A percentile compares a stretch with the other conserved stretches of the same genome.
Conservation (phyloP, 352 stramenopile species). For the Phytopythium ostracodes region DNA sequence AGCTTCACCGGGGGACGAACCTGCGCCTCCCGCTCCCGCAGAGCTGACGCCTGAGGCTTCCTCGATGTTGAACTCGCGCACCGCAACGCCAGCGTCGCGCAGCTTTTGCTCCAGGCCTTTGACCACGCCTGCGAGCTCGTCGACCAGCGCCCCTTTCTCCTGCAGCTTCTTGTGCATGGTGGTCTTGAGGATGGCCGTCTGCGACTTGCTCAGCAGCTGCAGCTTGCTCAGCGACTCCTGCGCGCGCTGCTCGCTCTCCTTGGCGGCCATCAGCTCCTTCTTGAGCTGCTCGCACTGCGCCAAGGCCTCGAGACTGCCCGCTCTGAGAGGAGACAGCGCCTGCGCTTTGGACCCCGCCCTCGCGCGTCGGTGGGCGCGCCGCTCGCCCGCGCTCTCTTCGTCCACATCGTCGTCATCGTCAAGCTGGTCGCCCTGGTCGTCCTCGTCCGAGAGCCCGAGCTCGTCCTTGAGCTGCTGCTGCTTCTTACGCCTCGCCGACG, state of each 20-base stretch:
- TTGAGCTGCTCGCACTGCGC: conserved; percentile 55
- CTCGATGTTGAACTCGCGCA: conserved; percentile 42
- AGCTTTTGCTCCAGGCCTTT: conserved; percentile 65
- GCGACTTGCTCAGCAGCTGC: conserved; percentile 80
- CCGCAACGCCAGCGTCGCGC: conserved; percentile 32
- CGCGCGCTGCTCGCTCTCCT: conserved; percentile 63
- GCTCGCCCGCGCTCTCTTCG: background rate
- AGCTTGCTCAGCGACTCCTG: conserved; percentile 81
- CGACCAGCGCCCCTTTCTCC: conserved; percentile 53
- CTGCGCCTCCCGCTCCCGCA: background rate
- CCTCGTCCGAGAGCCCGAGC: conserved; percentile 72
- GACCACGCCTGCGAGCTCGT: conserved; percentile 62
- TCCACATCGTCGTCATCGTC: conserved; percentile 13
- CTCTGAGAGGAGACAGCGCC: background rate
- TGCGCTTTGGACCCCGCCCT: background rate
- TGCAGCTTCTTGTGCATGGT: conserved; percentile 81
- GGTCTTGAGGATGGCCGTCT: conserved; percentile 81
- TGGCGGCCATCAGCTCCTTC: conserved; percentile 48
- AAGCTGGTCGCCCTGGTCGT: conserved; percentile 29
- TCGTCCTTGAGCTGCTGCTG: conserved; percentile 69
- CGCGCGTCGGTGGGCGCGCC: background rate
- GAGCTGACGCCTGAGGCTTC: conserved; percentile 5
- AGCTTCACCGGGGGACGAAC: conserved; percentile 20
- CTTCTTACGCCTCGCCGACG: conserved; percentile 49
- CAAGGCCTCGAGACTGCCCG: conserved; percentile 15